Percentiles rank a stretch among this genome's conserved stretches.
These are phyloP conservation scores for Xerocomellus intermedius DNA, from an alignment of 768 basidiomycete genomes.

Conservation along the genomic window DNA sequence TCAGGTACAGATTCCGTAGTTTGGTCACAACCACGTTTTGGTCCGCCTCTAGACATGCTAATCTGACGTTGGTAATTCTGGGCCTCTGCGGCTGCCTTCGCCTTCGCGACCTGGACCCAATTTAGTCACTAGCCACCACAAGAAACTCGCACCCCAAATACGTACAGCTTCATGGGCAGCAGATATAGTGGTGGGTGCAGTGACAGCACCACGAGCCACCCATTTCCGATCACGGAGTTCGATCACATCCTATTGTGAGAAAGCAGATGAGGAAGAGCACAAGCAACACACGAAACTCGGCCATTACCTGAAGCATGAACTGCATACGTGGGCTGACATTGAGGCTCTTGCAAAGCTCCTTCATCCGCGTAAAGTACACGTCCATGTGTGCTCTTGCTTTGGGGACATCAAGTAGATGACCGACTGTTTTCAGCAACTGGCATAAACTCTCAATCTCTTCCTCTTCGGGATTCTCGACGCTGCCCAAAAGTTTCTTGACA, in stretches of 20 bases:
- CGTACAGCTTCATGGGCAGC: slow-evolving; percentile 84
- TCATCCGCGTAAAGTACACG: slow-evolving; percentile 91
- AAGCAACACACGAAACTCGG: neutral
- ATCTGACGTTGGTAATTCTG: slow-evolving; percentile 58
- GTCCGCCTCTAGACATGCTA: slow-evolving; percentile 88
- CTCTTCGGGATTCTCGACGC: slow-evolving; percentile 94
- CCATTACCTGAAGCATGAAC: slow-evolving; percentile 89
- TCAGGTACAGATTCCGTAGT: slow-evolving; percentile 67
- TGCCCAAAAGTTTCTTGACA: slow-evolving; percentile 91
- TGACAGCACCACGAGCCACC: slow-evolving; percentile 66
- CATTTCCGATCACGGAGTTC: slow-evolving; percentile 86
- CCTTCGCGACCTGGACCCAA: slow-evolving; percentile 67
- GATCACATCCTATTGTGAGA: slow-evolving; percentile 71
- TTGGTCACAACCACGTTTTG: slow-evolving; percentile 79
- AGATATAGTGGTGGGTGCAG: slow-evolving; percentile 84
- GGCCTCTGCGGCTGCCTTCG: slow-evolving; percentile 66
- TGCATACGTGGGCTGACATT: slow-evolving; percentile 86
- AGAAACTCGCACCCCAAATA: slow-evolving; percentile 14
- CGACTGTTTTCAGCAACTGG: slow-evolving; percentile 89
- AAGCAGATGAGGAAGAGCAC: neutral
- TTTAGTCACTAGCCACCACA: slow-evolving; percentile 4
- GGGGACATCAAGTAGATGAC: slow-evolving; percentile 71
- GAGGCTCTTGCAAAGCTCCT: slow-evolving; percentile 68
- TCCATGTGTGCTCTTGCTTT: slow-evolving; percentile 87
- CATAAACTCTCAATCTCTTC: slow-evolving; percentile 97